These are phyloP conservation scores for Larix kaempferi DNA, from an alignment of 75 land plant genomes.

Conservation along the genomic window DNA sequence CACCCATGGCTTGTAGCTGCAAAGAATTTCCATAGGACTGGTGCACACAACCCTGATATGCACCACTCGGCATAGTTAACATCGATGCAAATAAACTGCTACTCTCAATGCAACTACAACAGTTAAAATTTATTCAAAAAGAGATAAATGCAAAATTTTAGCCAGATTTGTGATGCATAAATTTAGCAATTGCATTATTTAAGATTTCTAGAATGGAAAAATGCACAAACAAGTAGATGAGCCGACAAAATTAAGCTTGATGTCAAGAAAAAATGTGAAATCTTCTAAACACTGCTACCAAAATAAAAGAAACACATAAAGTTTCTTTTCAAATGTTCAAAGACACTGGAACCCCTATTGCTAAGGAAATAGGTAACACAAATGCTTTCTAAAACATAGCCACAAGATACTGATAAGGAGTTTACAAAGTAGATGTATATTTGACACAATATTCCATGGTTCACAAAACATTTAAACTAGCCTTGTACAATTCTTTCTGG, in stretches of 20 bases:
- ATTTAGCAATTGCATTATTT: not conserved
- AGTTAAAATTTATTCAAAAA: no score
- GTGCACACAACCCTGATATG: constrained; percentile 66
- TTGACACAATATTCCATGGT: not conserved
- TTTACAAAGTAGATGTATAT: not conserved
- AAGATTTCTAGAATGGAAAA: not conserved
- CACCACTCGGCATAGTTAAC: no score
- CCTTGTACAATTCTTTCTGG: not conserved
- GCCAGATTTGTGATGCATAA: not conserved
- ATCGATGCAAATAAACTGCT: no score
- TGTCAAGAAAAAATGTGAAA: not conserved
- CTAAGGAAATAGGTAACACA: not conserved
- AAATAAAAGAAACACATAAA: not conserved
- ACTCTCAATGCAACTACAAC: no score
- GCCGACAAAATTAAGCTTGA: not conserved
- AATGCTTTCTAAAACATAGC: not conserved
- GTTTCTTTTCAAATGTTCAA: not conserved
- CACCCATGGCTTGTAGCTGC: constrained; percentile 60
- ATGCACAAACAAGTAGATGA: not conserved
- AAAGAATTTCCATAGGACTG: constrained; percentile 64
- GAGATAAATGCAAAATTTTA: not conserved
- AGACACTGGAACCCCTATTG: not conserved
- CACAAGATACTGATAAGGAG: not conserved
- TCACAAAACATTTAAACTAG: not conserved
- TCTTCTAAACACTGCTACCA: not conserved